These are phyloP conservation scores for Venturia oleaginea DNA, from an alignment of 2,329 filamentous ascomycete genomes.

Conservation along the genomic window DNA sequence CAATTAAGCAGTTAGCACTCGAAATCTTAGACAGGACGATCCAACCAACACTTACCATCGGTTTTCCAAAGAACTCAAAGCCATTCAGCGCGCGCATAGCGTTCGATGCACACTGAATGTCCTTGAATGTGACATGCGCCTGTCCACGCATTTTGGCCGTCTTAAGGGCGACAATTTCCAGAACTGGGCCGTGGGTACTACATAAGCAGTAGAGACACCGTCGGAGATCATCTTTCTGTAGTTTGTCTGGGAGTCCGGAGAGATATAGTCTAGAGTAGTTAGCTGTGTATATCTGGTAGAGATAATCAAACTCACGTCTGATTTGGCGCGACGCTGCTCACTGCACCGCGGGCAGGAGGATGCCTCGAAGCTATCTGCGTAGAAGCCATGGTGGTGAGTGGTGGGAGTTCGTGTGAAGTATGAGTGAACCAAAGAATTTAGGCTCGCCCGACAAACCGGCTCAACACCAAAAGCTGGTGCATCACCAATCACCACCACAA, in stretches of 20 bases:
- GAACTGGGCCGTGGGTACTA: slow-evolving; percentile 82
- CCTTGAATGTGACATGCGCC: slow-evolving; percentile 84
- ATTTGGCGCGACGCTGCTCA: slow-evolving; percentile 19
- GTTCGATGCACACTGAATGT: slow-evolving; percentile 84
- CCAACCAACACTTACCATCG: slow-evolving; percentile 56
- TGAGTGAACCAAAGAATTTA: neutral
- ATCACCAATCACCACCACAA: neutral
- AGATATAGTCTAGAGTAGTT: slow-evolving; percentile 62
- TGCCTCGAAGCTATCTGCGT: neutral
- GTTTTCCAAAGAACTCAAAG: slow-evolving; percentile 72
- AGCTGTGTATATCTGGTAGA: neutral
- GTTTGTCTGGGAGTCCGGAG: slow-evolving; percentile 79
- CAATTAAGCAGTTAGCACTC: slow-evolving; percentile 11
- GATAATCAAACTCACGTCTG: slow-evolving; percentile 23
- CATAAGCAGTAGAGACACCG: slow-evolving; percentile 88
- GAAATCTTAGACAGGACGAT: neutral
- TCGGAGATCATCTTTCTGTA: slow-evolving; percentile 80
- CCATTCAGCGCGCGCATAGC: slow-evolving; percentile 85
- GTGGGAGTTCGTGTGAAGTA: neutral
- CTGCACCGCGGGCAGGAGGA: slow-evolving; percentile 1
- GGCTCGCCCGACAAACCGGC: neutral
- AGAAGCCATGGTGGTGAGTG: neutral
- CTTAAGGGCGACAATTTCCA: slow-evolving; percentile 85
- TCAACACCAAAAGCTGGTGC: neutral
- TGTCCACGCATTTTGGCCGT: slow-evolving; percentile 91